Percentiles rank a stretch among this genome's conserved stretches.
Evolutionary conservation across 805 yeast species (phyloP).

Genomic region (Ascoidea rubescens): DNA sequence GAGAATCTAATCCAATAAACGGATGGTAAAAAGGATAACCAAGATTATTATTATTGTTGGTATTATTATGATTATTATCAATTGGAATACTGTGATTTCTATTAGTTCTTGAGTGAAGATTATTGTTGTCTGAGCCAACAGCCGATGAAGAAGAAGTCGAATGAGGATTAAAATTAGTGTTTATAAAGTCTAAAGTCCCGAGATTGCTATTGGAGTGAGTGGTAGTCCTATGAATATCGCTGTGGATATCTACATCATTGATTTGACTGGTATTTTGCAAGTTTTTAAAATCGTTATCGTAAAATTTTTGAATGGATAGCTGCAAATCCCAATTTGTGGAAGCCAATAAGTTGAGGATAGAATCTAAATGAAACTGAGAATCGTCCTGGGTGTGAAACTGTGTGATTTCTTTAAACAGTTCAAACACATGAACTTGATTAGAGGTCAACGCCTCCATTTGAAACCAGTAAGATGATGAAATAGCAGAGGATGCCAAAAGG

Average conservation of each 20-base stretch:
- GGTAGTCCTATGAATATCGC: no score
- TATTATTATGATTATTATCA: neutral
- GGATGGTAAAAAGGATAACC: neutral
- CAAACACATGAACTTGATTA: no score
- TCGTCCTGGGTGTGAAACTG: conserved; percentile 22
- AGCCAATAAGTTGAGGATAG: conserved; percentile 23
- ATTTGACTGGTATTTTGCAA: no score
- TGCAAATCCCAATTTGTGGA: conserved; percentile 35
- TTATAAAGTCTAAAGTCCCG: no score
- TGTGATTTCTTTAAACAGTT: conserved; percentile 24
- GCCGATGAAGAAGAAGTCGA: neutral
- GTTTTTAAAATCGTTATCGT: conserved; percentile 25
- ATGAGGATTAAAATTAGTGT: no score
- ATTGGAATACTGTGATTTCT: neutral
- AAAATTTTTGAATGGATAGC: conserved; percentile 32
- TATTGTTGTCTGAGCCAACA: neutral
- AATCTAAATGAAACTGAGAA: conserved; percentile 9
- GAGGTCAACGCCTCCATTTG: no score
- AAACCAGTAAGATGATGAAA: no score
- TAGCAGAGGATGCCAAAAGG: no score
- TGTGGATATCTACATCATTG: no score
- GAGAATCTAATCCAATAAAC: conserved; percentile 11
- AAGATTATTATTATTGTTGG: neutral
- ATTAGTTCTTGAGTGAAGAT: neutral
- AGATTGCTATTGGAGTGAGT: no score